Percentiles rank a stretch among this genome's conserved stretches.
Evolutionary conservation across 2,329 filamentous ascomycete species (phyloP).

Genomic region (Apiospora aurea): DNA sequence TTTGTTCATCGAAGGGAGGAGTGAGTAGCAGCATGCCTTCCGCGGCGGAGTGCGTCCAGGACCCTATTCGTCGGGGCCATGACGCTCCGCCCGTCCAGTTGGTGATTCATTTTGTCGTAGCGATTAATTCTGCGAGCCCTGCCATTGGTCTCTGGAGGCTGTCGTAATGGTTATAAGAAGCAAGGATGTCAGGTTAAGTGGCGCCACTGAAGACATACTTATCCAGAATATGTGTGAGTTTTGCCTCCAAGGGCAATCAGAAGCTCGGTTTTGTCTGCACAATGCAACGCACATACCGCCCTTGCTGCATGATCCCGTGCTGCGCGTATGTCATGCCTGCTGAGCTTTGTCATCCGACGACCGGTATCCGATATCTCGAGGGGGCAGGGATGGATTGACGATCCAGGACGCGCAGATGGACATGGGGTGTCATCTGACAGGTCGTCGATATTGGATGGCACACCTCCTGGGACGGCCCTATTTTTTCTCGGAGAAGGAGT

Average conservation of each 20-base stretch:
- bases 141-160: not conserved
- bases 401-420: not conserved
- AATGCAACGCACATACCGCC: not conserved
- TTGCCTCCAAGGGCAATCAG: not conserved
- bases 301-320: not conserved
- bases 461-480: conserved; percentile 10
- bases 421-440: conserved; percentile 13
- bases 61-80: conserved; percentile 10
- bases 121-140: not conserved
- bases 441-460: conserved; percentile 11
- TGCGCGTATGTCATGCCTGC: conserved; percentile 12
- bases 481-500: conserved; percentile 11
- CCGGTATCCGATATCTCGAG: conserved; percentile 15
- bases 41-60: not conserved
- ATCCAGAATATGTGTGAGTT: not conserved
- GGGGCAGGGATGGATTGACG: not conserved
- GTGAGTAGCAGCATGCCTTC: not conserved
- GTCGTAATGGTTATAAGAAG: not conserved
- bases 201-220: not conserved
- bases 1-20: not conserved
- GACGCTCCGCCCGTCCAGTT: conserved; percentile 5
- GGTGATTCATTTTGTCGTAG: not conserved
- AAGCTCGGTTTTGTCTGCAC: conserved; percentile 7
- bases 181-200: not conserved
- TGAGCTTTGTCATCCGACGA: conserved; percentile 16